Conservation (phyloP, 148 eudicot species). For the Polygonum maritimum region DNA sequence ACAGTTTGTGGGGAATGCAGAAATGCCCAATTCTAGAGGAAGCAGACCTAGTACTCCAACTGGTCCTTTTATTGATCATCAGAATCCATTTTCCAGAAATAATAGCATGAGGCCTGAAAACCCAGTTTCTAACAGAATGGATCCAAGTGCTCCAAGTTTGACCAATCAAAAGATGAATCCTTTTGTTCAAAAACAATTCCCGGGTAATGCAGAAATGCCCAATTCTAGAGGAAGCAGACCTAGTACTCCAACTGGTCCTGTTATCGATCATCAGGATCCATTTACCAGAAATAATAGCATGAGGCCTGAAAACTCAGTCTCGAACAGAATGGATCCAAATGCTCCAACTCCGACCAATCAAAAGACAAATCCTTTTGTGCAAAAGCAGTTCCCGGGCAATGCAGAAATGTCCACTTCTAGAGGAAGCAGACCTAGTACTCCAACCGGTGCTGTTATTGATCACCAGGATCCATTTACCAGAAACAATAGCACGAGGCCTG, state of each 20-base stretch:
- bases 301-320: conserved; percentile 25
- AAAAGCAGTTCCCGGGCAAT: conserved; percentile 24
- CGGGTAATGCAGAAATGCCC: conserved; percentile 22
- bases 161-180: conserved; percentile 25
- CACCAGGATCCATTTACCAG: conserved; percentile 32
- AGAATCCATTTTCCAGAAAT: conserved; percentile 30
- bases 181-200: conserved; percentile 24
- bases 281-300: conserved; percentile 21
- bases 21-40: conserved; percentile 29
- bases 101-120: conserved; percentile 20
- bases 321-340: conserved; percentile 44
- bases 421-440: conserved; percentile 20
- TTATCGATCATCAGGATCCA: conserved; percentile 29
- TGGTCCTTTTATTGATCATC: conserved; percentile 23
- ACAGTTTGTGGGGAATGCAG: conserved; percentile 26
- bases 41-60: conserved; percentile 19
- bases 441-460: conserved; percentile 18
- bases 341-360: conserved; percentile 30
- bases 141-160: conserved; percentile 34
- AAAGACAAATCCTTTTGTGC: conserved; percentile 20
- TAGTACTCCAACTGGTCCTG: conserved; percentile 15
- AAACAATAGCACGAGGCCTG: conserved; percentile 20
- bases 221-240: conserved; percentile 29
- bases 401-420: conserved; percentile 30
- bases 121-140: conserved; percentile 35